These are phyloP conservation scores for Leccinum aurantiacum DNA, from an alignment of 768 basidiomycete species.

Conservation along the genomic window DNA sequence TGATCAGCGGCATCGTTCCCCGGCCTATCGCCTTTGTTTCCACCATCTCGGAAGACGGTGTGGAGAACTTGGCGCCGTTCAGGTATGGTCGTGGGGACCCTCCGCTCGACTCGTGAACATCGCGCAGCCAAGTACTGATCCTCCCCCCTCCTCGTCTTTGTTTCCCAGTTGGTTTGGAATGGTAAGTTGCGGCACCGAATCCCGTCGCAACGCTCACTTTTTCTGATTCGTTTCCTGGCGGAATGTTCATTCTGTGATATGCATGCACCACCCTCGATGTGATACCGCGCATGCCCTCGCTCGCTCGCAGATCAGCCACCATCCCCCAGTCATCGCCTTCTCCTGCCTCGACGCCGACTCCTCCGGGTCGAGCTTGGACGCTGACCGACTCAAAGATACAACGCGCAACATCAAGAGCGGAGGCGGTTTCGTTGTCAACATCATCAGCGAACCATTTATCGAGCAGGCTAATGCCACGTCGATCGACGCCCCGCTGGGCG, in stretches of 20 bases:
- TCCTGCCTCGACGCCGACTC: slow-evolving; percentile 19
- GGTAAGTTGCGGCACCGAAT: slow-evolving; percentile 14
- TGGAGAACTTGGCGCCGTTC: slow-evolving; percentile 40
- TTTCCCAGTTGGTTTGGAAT: slow-evolving; percentile 27
- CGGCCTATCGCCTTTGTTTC: slow-evolving; percentile 44
- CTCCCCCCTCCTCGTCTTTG: no score
- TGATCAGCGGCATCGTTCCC: slow-evolving; percentile 39
- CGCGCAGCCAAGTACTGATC: not conserved
- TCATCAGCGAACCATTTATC: slow-evolving; percentile 51
- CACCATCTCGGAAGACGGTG: slow-evolving; percentile 31
- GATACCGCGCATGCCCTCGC: no score
- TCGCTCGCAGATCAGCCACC: slow-evolving; percentile 19
- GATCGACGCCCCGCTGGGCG: slow-evolving; percentile 37
- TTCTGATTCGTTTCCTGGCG: no score
- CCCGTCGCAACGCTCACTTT: no score
- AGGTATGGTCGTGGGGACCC: slow-evolving; percentile 8
- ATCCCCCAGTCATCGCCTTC: slow-evolving; percentile 41
- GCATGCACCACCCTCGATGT: not conserved
- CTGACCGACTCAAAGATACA: slow-evolving; percentile 40
- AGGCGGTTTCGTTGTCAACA: slow-evolving; percentile 21
- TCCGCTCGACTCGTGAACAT: not conserved
- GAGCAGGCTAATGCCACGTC: slow-evolving; percentile 40
- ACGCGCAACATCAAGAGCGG: no score
- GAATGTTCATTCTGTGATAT: not conserved
- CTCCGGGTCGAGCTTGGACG: not conserved